Base-by-base conservation (phyloP, 2,329 filamentous ascomycete genomes). In the Alternaria ethzedia region DNA sequence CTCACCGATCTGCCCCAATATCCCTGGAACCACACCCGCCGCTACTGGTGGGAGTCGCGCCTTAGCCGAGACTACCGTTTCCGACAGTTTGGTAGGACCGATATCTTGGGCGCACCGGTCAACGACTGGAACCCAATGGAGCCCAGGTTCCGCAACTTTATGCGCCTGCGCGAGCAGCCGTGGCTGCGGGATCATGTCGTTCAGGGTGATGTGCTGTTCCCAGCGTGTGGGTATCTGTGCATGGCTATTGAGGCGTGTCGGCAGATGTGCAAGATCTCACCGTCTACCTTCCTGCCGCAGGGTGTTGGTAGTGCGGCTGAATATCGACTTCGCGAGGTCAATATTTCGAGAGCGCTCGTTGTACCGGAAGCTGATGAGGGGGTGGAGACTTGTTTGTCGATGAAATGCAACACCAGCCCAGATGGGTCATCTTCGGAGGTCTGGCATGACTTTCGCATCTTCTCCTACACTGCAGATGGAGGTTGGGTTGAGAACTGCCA, bases 11-110 rank as follows among this genome's bases (percentile, higher is more conserved):
- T 80, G 1, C 78, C 79, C 4, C 64, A 64, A 5, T 81, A 81
- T 45, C 63, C 70, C 1, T 81, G 76, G 73, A 76, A 80, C 57
- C 77, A 79, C 58, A 61, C 69, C 5, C 67, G 63, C 8, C 58
- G 63, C 12, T 77, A 74, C 63, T 79, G 75, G 75, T 59, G 59
- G 36, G 73, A 76, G 49, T 61, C 69, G 4, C 59, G 69, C 3
- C 49, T 70, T 10, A 72, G 66, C 43, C 62, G 63, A 13, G 63
- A 65, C 10, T 64, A 68, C 36, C 64, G 72, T 12, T 63, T 73
- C 52, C 69, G 68, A 9, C 52, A 51, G 10, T 63, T 61, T 49
- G 46, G 59, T 17, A 61, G 61, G 17, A 65, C 63, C 10, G 70
- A 70, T n/a, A 59, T 73, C 4, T 54, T 75, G 12, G 72, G 72